Conservation (phyloP, 805 yeast genomes). For the Wickerhamomyces alni region DNA sequence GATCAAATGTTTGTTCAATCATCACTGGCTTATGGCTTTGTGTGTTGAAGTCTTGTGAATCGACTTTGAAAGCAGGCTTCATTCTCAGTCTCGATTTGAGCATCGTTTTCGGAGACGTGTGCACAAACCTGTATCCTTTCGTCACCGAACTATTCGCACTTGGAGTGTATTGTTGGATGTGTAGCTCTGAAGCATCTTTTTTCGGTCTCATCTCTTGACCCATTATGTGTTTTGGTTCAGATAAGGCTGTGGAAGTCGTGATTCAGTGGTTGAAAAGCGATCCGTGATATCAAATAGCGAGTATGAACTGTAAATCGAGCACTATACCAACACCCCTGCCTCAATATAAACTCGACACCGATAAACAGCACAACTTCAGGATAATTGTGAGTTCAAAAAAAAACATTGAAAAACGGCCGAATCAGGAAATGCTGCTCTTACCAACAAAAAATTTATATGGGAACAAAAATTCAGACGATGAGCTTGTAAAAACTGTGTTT, state of each 20-base stretch:
- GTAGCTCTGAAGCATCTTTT: too few species aligned
- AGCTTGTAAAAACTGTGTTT: too few species aligned
- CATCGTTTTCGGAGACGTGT: conserved; percentile 18
- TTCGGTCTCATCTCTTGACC: too few species aligned
- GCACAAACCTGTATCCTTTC: conserved; percentile 19
- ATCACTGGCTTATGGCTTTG: conserved; percentile 9
- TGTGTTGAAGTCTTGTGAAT: conserved; percentile 5
- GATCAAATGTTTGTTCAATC: conserved; percentile 19
- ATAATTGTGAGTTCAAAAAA: conserved; percentile 2
- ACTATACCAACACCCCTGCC: too few species aligned
- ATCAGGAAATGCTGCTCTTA: conserved; percentile 6
- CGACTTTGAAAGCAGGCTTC: conserved; percentile 21
- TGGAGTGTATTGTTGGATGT: not conserved
- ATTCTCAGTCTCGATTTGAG: conserved; percentile 12
- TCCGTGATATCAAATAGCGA: too few species aligned
- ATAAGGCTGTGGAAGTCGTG: too few species aligned
- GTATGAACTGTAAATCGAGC: too few species aligned
- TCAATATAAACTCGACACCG: too few species aligned
- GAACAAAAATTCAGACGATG: not conserved
- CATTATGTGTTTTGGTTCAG: too few species aligned
- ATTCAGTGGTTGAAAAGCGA: too few species aligned
- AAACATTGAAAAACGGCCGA: conserved; percentile 7
- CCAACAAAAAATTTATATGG: conserved; percentile 1
- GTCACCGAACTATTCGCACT: not conserved
- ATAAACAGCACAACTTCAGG: too few species aligned